phyloP scores from a whole-genome alignment of 2,329 filamentous ascomycete genomes.

The Exophiala spinifera region DNA sequence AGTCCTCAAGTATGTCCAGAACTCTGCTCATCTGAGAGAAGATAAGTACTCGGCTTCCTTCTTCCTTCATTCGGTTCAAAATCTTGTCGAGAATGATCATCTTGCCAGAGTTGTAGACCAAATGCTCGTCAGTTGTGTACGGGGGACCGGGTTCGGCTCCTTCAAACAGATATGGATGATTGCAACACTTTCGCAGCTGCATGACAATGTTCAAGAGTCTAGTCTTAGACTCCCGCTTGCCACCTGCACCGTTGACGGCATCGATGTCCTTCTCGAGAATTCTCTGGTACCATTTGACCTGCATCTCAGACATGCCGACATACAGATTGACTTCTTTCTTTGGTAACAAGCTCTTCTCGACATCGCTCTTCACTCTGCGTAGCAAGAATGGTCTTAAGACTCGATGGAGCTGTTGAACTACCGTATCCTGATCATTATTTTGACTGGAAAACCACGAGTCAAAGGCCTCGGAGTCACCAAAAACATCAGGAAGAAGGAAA shows the following conservation, averaged over 20 bases:
- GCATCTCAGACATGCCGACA: conserved; percentile 98
- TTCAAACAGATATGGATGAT: conserved; percentile 97
- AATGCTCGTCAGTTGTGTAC: conserved; percentile 96
- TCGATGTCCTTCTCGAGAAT: conserved; percentile 99
- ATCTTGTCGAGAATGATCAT: conserved; percentile 97
- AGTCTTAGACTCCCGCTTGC: conserved; percentile 97
- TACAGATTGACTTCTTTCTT: conserved; percentile 98
- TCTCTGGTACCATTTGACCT: conserved; percentile 98
- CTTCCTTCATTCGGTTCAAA: conserved; percentile 73
- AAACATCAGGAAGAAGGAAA: conserved; percentile 96
- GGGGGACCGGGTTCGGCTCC: conserved; percentile 95
- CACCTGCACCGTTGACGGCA: conserved; percentile 92
- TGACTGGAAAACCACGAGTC: conserved; percentile 97
- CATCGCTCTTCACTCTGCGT: conserved; percentile 92
- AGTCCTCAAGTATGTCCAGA: conserved; percentile 94
- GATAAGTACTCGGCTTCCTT: conserved; percentile 93
- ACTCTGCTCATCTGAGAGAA: conserved; percentile 99
- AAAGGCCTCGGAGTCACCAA: conserved; percentile 93
- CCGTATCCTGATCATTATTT: conserved; percentile 85
- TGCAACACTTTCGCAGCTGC: conserved; percentile 98
- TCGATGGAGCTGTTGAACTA: conserved; percentile 91
- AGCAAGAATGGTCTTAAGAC: conserved; percentile 91
- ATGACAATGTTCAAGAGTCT: conserved; percentile 97
- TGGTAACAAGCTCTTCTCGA: conserved; percentile 93
- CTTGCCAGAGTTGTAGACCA: conserved; percentile 90